Percentiles rank a stretch among this genome's conserved stretches.
These are phyloP conservation scores for Pyrus communis DNA, from an alignment of 306 rosid species.

Conservation along the genomic window DNA sequence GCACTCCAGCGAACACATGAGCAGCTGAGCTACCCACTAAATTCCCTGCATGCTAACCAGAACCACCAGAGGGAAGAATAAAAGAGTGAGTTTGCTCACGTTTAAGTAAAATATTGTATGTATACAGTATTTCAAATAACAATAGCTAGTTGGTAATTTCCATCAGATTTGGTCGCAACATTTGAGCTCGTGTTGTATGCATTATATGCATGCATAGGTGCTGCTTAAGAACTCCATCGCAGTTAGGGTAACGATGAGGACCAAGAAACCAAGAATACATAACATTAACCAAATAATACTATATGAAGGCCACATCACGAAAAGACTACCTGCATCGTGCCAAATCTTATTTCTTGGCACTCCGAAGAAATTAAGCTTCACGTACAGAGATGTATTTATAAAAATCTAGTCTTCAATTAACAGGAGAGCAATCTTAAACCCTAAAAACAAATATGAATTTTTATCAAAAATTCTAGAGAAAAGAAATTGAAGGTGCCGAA, in stretches of 20 bases:
- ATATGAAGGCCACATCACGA: too few species aligned
- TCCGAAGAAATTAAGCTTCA: background rate
- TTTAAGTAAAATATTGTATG: background rate
- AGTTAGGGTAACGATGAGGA: background rate
- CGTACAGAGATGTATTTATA: background rate
- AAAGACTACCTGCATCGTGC: background rate
- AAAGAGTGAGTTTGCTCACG: background rate
- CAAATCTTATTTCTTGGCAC: background rate
- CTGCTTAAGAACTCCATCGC: background rate
- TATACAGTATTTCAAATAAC: too few species aligned
- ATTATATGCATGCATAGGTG: background rate
- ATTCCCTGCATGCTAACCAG: background rate
- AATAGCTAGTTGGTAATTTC: background rate
- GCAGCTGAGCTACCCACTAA: background rate
- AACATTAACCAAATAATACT: background rate
- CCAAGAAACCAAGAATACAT: background rate
- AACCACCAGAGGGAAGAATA: background rate
- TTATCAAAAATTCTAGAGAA: too few species aligned
- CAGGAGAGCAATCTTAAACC: background rate
- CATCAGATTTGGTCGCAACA: background rate
- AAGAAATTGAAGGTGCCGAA: background rate
- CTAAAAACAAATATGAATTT: background rate
- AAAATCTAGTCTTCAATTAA: background rate
- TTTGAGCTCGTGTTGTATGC: background rate
- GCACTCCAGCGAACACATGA: background rate